Base-by-base conservation (phyloP, 306 rosid species). In the Senna siamea region DNA sequence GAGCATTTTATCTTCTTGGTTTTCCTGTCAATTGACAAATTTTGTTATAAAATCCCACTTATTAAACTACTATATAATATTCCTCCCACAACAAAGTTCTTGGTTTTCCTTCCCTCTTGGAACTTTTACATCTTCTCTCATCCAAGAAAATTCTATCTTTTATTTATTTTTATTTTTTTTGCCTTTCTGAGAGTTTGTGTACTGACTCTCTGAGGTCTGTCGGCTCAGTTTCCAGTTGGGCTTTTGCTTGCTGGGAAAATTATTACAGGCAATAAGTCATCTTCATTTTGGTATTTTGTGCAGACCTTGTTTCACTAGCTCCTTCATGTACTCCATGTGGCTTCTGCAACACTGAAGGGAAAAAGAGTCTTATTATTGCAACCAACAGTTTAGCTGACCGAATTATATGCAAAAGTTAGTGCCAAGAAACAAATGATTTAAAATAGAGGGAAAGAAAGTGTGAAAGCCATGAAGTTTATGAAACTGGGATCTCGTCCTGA, bases 401-500 rank as follows among this genome's bases (percentile, higher is more conserved):
- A 78, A 68, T 56, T 81, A 73, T 81, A 73, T 80, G 78, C 84
- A 57, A 73, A 59, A 38, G 48, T 35, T 80, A 82, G 58, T 63
- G 62, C 79, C 60, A 83, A 79, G 66, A 81, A 77, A 68, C 79
- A 50, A 68, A 60, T 83, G 78, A 76, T 70, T 83, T 81, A 61
- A 81, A 75, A 83, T 80, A 46, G 83, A 74, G 65, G 50, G 34
- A 58, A 59, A 73, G 34, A 54, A 14, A 70, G 69, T 76, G 82
- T 61, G 60, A 72, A 43, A 82, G 72, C 41, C 92, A 95, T 95
- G 99, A 95, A 95, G 96, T 95, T 95, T 77, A 95, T 95, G 99
- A 95, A 95, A 80, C 96, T 95, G 23, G 99, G 99, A 86, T 92
- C 98, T 79, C 87, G 96, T 67, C 98, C 98, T 9, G 99, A 95